Evolutionary conservation across 1,139 yeast genomes (phyloP), one percentile per base, ranked within the genome.

Genomic region (Suhomyces choctaworum): DNA sequence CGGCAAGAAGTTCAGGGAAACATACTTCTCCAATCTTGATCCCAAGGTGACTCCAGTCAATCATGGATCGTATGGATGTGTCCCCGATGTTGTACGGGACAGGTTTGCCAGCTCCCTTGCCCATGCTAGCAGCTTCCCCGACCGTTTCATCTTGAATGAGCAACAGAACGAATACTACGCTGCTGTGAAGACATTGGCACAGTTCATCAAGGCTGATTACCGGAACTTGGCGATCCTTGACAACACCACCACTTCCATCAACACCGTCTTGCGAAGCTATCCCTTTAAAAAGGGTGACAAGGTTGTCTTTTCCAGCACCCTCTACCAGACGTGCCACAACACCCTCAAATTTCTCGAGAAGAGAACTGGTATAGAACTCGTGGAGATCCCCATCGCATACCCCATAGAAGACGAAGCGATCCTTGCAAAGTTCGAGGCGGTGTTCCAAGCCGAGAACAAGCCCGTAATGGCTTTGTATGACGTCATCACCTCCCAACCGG

Each of bases 171-270:
- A 48, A n/a, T 60, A 66, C 42, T 40, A 46, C 6, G 50, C 55
- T 4, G 59, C 67, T 1, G 45, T 77, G 12, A 50, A 61, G 28
- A 52, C 45, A 4, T 51, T 73, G 4, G 70, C 72, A 0, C 47
- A 62, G 15, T 39, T 75, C 4, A 54, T 79, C 23, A 65, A 74
- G 30, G 64, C 73, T 36, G 76, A 73, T 34, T 56, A 59, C 34
- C 61, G 59, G 31, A 63, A 67, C 45, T 47, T 79, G 39, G 82
- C 76, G 1, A 54, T 80, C 23, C 73, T 73, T 2, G 58, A 65
- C 9, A 82, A 82, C 50, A 85, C 88, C 4, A 80, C 88, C 4
- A 60, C 73, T 5, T 87, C 81, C 2, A 68, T 78, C 31, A 81
- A 82, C 51, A 62, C 80, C 0, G 70, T 82, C 1, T 61, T 82